Evolutionary conservation across 2,329 filamentous ascomycete genomes (phyloP).

Genomic region (Xylariaceae sp.): DNA sequence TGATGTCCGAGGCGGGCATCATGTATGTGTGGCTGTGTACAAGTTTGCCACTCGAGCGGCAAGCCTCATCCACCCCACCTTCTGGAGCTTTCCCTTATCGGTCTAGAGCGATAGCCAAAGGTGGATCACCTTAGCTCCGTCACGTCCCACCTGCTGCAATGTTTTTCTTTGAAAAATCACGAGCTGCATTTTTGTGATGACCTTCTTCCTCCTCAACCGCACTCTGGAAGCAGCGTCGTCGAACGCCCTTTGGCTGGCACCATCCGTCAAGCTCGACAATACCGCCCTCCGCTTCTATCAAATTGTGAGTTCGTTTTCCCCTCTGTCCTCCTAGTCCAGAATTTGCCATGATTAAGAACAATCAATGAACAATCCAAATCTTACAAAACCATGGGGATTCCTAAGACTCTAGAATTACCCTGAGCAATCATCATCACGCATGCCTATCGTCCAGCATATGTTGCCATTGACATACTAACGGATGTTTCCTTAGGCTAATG

Average conservation of each 20-base stretch:
- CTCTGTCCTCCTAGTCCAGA: background rate
- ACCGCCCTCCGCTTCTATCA: background rate
- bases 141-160: background rate
- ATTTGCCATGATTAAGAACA: constrained; percentile 41
- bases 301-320: constrained; percentile 1
- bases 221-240: too few species aligned
- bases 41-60: background rate
- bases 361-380: constrained; percentile 59
- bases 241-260: too few species aligned
- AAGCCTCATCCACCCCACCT: constrained; percentile 12
- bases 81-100: background rate
- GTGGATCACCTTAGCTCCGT: background rate
- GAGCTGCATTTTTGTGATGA: background rate
- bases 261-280: background rate
- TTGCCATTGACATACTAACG: background rate
- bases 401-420: constrained; percentile 50
- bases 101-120: too few species aligned
- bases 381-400: constrained; percentile 55
- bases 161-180: background rate
- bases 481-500: too few species aligned
- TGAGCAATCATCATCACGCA: constrained; percentile 41
- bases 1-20: background rate
- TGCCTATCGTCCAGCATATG: background rate
- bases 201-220: constrained; percentile 4
- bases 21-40: constrained; percentile 13